phyloP scores from a whole-genome alignment of 2,329 filamentous ascomycete species.

The Trichoderma guizhouense region DNA sequence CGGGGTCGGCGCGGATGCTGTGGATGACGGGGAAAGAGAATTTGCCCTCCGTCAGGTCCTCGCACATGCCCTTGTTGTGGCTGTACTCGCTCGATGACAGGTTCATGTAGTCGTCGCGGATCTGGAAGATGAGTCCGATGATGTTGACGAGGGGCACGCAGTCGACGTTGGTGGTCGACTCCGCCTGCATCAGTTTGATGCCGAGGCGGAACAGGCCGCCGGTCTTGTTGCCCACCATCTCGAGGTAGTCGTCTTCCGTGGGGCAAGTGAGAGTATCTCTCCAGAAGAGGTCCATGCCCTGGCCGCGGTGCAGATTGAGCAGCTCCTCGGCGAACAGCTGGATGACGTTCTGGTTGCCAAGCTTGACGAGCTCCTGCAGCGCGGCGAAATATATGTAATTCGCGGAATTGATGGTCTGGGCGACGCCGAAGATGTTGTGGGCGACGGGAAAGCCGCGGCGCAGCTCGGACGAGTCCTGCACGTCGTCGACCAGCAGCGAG shows the following conservation, averaged over 20 bases:
- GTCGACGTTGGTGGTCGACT: conserved; percentile 56
- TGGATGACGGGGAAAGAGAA: conserved; percentile 96
- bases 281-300: conserved; percentile 92
- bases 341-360: conserved; percentile 65
- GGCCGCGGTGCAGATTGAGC: conserved; percentile 78
- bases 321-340: conserved; percentile 78
- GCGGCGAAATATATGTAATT: conserved; percentile 88
- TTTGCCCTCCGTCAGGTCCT: conserved; percentile 95
- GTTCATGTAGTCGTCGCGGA: conserved; percentile 92
- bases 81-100: conserved; percentile 72
- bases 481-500: conserved; percentile 80
- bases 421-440: conserved; percentile 78
- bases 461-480: conserved; percentile 75
- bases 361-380: conserved; percentile 68
- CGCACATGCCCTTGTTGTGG: conserved; percentile 87
- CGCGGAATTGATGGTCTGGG: conserved; percentile 86
- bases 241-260: conserved; percentile 84
- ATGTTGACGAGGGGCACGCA: conserved; percentile 82
- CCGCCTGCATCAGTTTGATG: conserved; percentile 84
- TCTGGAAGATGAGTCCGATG: conserved; percentile 83
- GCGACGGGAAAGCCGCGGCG: conserved; percentile 78
- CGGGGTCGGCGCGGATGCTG: conserved; percentile 73
- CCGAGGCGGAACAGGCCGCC: conserved; percentile 81
- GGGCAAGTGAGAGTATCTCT: conserved; percentile 80
- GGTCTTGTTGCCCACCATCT: conserved; percentile 91